These are phyloP conservation scores for Pisolithus tinctorius DNA, from an alignment of 768 basidiomycete genomes.

Conservation along the genomic window DNA sequence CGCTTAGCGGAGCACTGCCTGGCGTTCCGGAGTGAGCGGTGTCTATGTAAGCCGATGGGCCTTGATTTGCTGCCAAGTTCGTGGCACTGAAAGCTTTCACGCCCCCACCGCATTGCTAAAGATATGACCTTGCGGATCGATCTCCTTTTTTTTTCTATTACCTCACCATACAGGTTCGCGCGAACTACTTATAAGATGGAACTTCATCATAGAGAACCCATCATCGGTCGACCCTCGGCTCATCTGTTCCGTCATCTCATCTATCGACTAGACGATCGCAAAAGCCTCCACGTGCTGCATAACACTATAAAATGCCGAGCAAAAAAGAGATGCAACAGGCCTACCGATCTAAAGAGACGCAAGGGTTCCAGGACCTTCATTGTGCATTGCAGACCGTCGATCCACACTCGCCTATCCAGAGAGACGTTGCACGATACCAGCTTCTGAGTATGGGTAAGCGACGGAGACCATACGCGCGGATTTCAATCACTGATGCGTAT, in stretches of 20 bases:
- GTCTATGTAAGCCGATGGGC: too few species aligned
- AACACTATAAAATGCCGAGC: background rate
- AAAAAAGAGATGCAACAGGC: conserved; percentile 18
- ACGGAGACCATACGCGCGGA: background rate
- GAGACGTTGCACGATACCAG: conserved; percentile 25
- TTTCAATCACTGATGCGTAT: background rate
- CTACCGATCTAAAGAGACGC: conserved; percentile 25
- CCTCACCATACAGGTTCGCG: too few species aligned
- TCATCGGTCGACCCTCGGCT: background rate
- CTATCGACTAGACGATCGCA: background rate
- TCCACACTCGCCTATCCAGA: conserved; percentile 17
- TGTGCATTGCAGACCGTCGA: conserved; percentile 18
- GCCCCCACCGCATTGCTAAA: too few species aligned
- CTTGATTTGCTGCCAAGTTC: too few species aligned
- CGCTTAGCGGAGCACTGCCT: too few species aligned
- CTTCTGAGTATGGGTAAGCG: conserved; percentile 18
- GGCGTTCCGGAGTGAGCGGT: too few species aligned
- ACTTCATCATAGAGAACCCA: too few species aligned
- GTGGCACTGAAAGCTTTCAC: too few species aligned
- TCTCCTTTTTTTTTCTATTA: too few species aligned
- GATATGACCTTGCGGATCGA: too few species aligned
- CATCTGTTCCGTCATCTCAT: background rate
- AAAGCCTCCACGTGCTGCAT: too few species aligned
- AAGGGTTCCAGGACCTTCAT: conserved; percentile 26
- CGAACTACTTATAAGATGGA: too few species aligned